A percentile compares a stretch with the other conserved stretches of the same genome.
Conservation (phyloP, 148 eudicot species). For the Fagopyrum esculentum region DNA sequence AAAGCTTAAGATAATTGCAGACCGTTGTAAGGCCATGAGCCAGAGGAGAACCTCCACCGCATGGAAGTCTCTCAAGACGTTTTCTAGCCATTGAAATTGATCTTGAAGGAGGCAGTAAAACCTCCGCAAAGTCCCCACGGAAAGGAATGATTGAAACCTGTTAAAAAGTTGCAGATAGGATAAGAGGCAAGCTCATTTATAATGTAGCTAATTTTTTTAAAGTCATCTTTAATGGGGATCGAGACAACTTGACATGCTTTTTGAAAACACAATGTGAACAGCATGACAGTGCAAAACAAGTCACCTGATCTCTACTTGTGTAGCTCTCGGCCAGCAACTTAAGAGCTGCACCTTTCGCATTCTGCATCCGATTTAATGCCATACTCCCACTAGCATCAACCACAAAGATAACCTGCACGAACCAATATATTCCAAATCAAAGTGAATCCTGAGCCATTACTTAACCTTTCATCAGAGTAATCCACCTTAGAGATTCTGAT, state of each 20-base stretch:
- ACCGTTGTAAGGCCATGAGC: slow-evolving; percentile 99
- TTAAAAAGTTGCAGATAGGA: neutral
- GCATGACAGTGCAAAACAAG: neutral
- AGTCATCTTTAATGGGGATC: neutral
- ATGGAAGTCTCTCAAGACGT: slow-evolving; percentile 97
- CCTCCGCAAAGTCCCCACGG: slow-evolving; percentile 94
- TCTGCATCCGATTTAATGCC: slow-evolving; percentile 98
- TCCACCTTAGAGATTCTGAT: neutral
- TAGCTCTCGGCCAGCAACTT: slow-evolving; percentile 95
- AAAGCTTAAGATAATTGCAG: slow-evolving; percentile 9
- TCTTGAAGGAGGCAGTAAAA: slow-evolving; percentile 92
- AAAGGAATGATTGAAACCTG: slow-evolving; percentile 94
- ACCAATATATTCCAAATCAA: neutral
- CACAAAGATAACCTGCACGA: slow-evolving; percentile 80
- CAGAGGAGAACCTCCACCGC: slow-evolving; percentile 98
- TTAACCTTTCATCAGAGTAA: neutral
- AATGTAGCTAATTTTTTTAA: neutral
- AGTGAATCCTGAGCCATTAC: neutral
- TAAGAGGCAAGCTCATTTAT: neutral
- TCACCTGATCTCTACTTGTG: slow-evolving; percentile 98
- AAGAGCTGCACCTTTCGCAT: slow-evolving; percentile 97
- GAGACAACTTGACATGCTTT: neutral
- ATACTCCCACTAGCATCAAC: slow-evolving; percentile 99
- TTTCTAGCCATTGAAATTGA: slow-evolving; percentile 98
- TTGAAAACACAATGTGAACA: neutral